Evolutionary conservation across 2,329 filamentous ascomycete species (phyloP).

Genomic region (Lojkania enalia): DNA sequence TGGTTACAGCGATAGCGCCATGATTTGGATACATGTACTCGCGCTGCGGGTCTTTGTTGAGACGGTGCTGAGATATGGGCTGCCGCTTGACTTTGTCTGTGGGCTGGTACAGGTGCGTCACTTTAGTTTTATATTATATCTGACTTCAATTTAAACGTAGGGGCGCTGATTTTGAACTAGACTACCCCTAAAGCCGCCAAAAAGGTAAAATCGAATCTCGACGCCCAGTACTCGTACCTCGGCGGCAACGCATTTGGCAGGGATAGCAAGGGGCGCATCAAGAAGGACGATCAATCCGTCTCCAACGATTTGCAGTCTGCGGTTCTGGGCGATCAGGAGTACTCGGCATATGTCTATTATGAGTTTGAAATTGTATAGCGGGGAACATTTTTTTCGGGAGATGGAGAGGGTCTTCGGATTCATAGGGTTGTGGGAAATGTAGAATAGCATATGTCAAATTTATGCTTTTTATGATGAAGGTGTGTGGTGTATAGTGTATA

Average conservation of each 20-base stretch:
- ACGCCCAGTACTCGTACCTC: conserved; percentile 85
- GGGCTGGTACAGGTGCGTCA: conserved; percentile 74
- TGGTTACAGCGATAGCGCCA: conserved; percentile 94
- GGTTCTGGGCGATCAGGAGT: conserved; percentile 75
- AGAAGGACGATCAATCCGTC: conserved; percentile 81
- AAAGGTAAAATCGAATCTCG: conserved; percentile 69
- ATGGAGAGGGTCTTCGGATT: too few species aligned
- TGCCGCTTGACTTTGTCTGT: conserved; percentile 87
- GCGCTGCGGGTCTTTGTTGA: conserved; percentile 94
- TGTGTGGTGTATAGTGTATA: too few species aligned
- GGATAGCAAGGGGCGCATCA: conserved; percentile 90
- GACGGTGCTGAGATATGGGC: conserved; percentile 92
- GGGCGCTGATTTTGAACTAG: too few species aligned
- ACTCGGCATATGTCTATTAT: conserved; percentile 96
- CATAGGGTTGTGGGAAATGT: too few species aligned
- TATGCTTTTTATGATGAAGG: too few species aligned
- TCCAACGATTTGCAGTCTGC: conserved; percentile 83
- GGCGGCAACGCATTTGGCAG: conserved; percentile 91
- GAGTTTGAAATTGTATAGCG: conserved; percentile 72
- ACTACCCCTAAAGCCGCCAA: conserved; percentile 79
- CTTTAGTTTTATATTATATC: not conserved
- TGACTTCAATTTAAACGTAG: not conserved
- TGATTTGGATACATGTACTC: conserved; percentile 93
- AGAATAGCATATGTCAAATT: too few species aligned
- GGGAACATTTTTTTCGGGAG: too few species aligned